Base-by-base conservation (phyloP, 768 basidiomycete genomes). In the Lactifluus pinguis region DNA sequence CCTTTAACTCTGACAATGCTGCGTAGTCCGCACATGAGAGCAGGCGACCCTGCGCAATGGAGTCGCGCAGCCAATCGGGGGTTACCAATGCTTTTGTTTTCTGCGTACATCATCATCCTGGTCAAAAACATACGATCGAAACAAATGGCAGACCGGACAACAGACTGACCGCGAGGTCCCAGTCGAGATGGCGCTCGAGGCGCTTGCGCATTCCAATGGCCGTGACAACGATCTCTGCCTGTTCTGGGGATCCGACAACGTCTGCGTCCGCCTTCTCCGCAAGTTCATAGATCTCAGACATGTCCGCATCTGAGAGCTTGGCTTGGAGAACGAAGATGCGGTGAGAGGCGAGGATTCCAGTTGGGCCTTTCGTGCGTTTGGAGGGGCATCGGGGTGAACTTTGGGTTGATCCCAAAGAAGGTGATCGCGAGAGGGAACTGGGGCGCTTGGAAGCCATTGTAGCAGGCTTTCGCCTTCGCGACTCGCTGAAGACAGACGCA, bases 1-100 rank as follows among this genome's bases (percentile, higher is more conserved):
- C 72, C 21, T 74, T 75, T 47, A 85, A 71, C 60, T 82, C 78
- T 10, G 70, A 65, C 11, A 90, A 57, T 2, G 85, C 86, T 42
- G 80, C 76, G 68, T 85, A 90, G 41, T 76, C 71, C 1, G 74
- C 78, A 61, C 74, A 88, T 0, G 84, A 79, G 3, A 83, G 72
- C 0, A 75, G 67, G 15, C 67, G 72, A 0, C 77, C 75, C 47
- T 75, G 71, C 29, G 71, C 67, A 17, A 83, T 72, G 3, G 85
- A 87, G 59, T 86, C 79, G 36, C 71, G 76, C 17, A 92, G 76
- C 89, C 89, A 92, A 36, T 81, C 74, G 0, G 87, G 86, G 2
- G 79, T 84, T 11, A 92, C 87, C 25, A 90, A 78, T 0, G 79
- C 75, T 66, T 86, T 90, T 38, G 76, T 75, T 74, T 77, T 80